A percentile compares a stretch with the other conserved stretches of the same genome.
These are phyloP conservation scores for Arthroderma sp. DNA, from an alignment of 2,329 filamentous ascomycete genomes.

Conservation along the genomic window DNA sequence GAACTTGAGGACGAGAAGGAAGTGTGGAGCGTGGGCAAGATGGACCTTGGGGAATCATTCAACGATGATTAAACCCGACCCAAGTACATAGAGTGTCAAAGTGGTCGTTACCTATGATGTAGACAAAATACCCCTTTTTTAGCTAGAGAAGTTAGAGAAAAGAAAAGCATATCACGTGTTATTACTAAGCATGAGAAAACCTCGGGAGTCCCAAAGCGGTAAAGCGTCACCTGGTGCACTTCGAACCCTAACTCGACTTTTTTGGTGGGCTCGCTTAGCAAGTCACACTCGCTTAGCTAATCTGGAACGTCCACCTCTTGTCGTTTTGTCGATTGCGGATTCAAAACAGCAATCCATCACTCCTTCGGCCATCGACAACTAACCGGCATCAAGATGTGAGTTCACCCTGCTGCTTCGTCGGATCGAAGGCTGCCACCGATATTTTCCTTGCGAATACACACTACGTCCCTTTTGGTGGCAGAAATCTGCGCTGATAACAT, in stretches of 20 bases:
- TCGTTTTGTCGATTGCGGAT: constrained; percentile 10
- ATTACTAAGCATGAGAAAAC: background rate
- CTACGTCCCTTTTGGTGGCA: background rate
- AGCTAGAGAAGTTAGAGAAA: background rate
- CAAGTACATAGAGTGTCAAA: background rate
- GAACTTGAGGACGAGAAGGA: constrained; percentile 91
- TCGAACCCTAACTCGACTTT: constrained; percentile 15
- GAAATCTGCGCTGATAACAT: background rate
- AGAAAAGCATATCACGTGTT: background rate
- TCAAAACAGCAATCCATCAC: constrained; percentile 15
- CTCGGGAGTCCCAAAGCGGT: background rate
- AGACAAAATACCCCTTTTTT: background rate
- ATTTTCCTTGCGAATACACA: background rate
- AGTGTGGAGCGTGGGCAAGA: constrained; percentile 86
- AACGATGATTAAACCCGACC: constrained; percentile 19
- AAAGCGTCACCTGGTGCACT: background rate
- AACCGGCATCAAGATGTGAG: constrained; percentile 19
- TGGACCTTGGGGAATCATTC: constrained; percentile 55
- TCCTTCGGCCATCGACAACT: constrained; percentile 14
- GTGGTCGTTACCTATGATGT: background rate
- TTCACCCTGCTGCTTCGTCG: background rate
- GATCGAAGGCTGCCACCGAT: background rate
- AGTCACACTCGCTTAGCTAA: constrained; percentile 16
- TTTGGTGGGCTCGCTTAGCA: constrained; percentile 16
- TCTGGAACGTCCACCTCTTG: constrained; percentile 8